phyloP scores from a whole-genome alignment of 164 flowering plant species.

The Vitis riparia region DNA sequence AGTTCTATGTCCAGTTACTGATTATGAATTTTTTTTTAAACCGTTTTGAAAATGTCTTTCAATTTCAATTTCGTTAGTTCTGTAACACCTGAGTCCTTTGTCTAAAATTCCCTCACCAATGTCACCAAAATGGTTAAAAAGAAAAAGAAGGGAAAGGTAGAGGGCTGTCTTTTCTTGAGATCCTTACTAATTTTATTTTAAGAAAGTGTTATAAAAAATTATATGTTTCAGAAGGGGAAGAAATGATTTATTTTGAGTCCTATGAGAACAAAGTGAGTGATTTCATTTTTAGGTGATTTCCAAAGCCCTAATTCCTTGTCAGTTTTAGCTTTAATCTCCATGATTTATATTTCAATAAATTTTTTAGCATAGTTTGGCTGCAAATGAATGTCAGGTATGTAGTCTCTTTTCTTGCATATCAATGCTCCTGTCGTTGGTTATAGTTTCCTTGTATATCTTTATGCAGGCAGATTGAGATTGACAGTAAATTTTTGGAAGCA shows the following conservation, averaged over 20 bases:
- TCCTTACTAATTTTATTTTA: neutral
- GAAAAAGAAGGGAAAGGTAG: neutral
- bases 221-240: too few relatives aligned
- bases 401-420: neutral
- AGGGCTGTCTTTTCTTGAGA: neutral
- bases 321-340: too few relatives aligned
- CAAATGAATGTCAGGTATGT: neutral
- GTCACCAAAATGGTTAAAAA: neutral
- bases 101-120: too few relatives aligned
- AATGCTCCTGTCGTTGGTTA: neutral
- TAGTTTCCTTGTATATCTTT: slow-evolving; percentile 8
- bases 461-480: slow-evolving; percentile 91
- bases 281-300: too few relatives aligned
- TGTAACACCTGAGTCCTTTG: too few relatives aligned
- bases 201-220: too few relatives aligned
- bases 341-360: too few relatives aligned
- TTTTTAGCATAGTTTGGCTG: neutral
- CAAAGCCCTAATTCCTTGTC: too few relatives aligned
- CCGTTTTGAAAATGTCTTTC: neutral
- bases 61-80: neutral
- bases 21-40: neutral
- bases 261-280: too few relatives aligned
- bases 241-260: too few relatives aligned
- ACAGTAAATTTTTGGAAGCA: slow-evolving; percentile 81
- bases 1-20: neutral